Evolutionary conservation across 225 moss, liverwort and hornwort species (phyloP).

Genomic region (Polytrichum formosum): DNA sequence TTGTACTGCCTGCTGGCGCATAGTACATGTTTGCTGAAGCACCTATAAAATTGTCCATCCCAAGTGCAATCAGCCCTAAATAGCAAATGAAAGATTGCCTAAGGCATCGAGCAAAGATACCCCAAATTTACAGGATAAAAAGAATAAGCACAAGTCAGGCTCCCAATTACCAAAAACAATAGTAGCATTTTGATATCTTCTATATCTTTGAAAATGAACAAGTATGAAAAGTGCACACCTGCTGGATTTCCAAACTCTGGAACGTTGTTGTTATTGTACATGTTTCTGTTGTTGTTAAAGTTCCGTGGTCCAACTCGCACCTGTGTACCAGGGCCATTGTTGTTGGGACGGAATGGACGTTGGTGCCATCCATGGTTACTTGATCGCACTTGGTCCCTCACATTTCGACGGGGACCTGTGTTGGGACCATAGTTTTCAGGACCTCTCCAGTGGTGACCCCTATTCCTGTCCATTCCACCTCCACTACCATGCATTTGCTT

Average conservation of each 20-base stretch:
- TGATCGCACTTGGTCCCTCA: constrained; percentile 71
- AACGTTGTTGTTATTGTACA: constrained; percentile 52
- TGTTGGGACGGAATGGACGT: constrained; percentile 64
- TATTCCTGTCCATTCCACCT: constrained; percentile 52
- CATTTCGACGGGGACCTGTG: constrained; percentile 51
- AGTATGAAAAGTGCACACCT: constrained; percentile 51
- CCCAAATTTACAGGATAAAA: not conserved
- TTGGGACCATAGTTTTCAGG: constrained; percentile 48
- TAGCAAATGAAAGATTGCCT: not conserved
- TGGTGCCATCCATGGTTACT: constrained; percentile 75
- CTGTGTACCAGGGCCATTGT: constrained; percentile 47
- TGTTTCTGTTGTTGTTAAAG: constrained; percentile 52
- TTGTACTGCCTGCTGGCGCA: constrained; percentile 67
- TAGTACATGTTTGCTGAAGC: constrained; percentile 75
- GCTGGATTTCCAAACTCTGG: constrained; percentile 68
- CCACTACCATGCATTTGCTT: constrained; percentile 41
- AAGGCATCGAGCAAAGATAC: not conserved
- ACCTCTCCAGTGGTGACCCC: constrained; percentile 56
- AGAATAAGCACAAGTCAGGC: too few relatives aligned
- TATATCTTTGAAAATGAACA: not conserved
- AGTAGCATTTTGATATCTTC: not conserved
- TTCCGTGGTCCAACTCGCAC: constrained; percentile 70
- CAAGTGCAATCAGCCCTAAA: constrained; percentile 29
- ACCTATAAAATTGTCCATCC: constrained; percentile 54
- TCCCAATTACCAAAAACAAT: too few relatives aligned